A percentile compares a stretch with the other conserved stretches of the same genome.
phyloP scores from a whole-genome alignment of 2,329 filamentous ascomycete species.

The Elsinoe fawcettii region DNA sequence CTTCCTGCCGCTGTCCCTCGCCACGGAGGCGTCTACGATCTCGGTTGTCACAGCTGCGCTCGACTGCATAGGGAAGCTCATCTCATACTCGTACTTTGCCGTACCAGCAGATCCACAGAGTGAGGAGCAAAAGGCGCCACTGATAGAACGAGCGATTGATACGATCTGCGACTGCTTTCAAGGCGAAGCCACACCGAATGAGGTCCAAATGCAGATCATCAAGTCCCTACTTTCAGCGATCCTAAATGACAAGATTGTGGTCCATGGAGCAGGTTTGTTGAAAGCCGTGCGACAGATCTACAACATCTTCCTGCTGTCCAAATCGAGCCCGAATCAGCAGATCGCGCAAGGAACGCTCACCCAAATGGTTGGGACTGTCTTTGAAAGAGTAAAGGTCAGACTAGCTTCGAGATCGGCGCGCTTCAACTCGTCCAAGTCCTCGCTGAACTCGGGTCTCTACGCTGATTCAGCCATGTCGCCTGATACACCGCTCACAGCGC shows the following conservation, averaged over 20 bases:
- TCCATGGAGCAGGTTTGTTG: conserved; percentile 88
- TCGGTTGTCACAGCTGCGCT: conserved; percentile 81
- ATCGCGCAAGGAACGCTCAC: conserved; percentile 94
- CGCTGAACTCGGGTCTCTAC: conserved; percentile 28
- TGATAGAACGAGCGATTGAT: conserved; percentile 96
- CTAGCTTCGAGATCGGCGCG: conserved; percentile 81
- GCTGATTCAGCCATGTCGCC: conserved; percentile 24
- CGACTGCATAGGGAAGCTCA: conserved; percentile 97
- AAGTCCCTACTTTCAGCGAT: conserved; percentile 94
- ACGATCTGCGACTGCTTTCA: conserved; percentile 99
- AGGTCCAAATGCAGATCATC: conserved; percentile 95
- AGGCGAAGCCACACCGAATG: conserved; percentile 82
- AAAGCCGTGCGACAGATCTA: conserved; percentile 98
- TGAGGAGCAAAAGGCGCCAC: conserved; percentile 40
- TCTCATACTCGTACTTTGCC: conserved; percentile 97
- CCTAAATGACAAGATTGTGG: conserved; percentile 96
- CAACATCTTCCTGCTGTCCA: conserved; percentile 95
- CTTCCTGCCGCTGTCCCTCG: conserved; percentile 83
- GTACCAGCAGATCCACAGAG: conserved; percentile 45
- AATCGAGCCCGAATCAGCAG: conserved; percentile 89
- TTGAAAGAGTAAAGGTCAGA: conserved; percentile 83
- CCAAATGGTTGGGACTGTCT: conserved; percentile 98
- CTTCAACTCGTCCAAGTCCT: conserved; percentile 45
- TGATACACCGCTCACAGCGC: conserved; percentile 31
- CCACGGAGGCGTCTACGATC: conserved; percentile 77